A percentile compares a stretch with the other conserved stretches of the same genome.
Conservation (phyloP, 208 protist genomes). For the Balamuthia mandrillaris region DNA sequence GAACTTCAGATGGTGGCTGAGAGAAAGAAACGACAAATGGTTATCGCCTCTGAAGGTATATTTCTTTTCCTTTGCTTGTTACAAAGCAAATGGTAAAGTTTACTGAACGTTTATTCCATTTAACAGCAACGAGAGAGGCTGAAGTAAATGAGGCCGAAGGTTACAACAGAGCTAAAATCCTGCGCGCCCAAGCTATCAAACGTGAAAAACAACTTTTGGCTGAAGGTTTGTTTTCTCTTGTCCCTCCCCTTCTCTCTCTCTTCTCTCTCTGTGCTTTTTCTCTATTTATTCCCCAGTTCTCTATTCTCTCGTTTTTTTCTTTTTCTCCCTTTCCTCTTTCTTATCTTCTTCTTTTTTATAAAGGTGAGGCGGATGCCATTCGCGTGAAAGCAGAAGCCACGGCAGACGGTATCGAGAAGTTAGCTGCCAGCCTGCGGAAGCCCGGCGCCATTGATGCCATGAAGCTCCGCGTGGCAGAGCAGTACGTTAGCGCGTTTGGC, state of each 20-base stretch:
- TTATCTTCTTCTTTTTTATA: neutral
- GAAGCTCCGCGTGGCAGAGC: conserved; percentile 45
- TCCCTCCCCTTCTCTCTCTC: too few relatives aligned
- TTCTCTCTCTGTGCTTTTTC: conserved; percentile 12
- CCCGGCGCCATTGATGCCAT: conserved; percentile 40
- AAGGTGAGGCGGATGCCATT: conserved; percentile 57
- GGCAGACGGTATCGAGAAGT: conserved; percentile 1
- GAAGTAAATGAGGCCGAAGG: conserved; percentile 86
- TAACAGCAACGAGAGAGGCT: conserved; percentile 70
- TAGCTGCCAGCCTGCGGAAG: neutral
- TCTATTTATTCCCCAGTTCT: too few relatives aligned
- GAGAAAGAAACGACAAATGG: conserved; percentile 86
- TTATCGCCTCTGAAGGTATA: conserved; percentile 88
- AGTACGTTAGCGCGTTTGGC: conserved; percentile 60
- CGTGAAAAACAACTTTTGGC: conserved; percentile 59
- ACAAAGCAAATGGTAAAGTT: neutral
- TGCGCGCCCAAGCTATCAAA: conserved; percentile 78
- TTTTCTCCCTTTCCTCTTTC: too few relatives aligned
- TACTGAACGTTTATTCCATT: neutral
- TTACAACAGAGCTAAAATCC: conserved; percentile 76
- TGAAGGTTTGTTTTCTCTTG: neutral
- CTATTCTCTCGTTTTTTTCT: too few relatives aligned
- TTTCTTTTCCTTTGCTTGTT: conserved; percentile 29
- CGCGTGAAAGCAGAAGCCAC: conserved; percentile 37
- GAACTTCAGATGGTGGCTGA: conserved; percentile 93